Conservation (phyloP, 2,329 filamentous ascomycete species). For the Fusarium cicatricum region DNA sequence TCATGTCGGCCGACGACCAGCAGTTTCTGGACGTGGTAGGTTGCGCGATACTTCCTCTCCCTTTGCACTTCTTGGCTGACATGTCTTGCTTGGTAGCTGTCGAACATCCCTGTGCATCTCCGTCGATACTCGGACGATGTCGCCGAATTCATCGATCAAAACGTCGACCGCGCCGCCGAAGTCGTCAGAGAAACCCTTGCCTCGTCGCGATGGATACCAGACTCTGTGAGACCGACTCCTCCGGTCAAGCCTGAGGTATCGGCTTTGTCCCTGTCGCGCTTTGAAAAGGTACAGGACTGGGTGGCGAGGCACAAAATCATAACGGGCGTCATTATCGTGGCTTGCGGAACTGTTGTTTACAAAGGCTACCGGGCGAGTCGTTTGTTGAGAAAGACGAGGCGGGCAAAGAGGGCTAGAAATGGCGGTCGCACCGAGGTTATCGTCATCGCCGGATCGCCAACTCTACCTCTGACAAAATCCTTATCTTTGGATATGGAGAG, state of each 20-base stretch:
- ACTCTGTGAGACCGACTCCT: conserved; percentile 69
- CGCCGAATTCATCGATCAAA: conserved; percentile 81
- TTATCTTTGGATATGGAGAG: conserved; percentile 87
- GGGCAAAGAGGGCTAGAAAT: conserved; percentile 80
- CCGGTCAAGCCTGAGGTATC: conserved; percentile 49
- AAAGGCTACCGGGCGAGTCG: conserved; percentile 59
- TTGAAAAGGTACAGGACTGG: conserved; percentile 74
- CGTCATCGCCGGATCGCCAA: conserved; percentile 88
- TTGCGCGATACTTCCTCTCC: conserved; percentile 12
- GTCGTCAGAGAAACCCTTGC: conserved; percentile 75
- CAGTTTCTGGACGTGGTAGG: conserved; percentile 80
- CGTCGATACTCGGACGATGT: conserved; percentile 75
- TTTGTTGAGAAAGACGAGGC: conserved; percentile 71
- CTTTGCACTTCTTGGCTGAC: conserved; percentile 12
- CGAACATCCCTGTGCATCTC: conserved; percentile 68
- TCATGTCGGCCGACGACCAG: conserved; percentile 82
- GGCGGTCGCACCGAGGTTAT: conserved; percentile 87
- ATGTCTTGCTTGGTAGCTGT: conserved; percentile 54
- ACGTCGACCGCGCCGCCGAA: conserved; percentile 79
- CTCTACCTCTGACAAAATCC: conserved; percentile 83
- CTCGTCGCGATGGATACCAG: conserved; percentile 76
- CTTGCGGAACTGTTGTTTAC: conserved; percentile 71
- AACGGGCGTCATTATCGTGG: conserved; percentile 74
- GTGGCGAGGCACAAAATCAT: conserved; percentile 75
- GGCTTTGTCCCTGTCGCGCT: conserved; percentile 46